Evolutionary conservation across 2,329 filamentous ascomycete species (phyloP).

Genomic region (Geosmithia putterillii): DNA sequence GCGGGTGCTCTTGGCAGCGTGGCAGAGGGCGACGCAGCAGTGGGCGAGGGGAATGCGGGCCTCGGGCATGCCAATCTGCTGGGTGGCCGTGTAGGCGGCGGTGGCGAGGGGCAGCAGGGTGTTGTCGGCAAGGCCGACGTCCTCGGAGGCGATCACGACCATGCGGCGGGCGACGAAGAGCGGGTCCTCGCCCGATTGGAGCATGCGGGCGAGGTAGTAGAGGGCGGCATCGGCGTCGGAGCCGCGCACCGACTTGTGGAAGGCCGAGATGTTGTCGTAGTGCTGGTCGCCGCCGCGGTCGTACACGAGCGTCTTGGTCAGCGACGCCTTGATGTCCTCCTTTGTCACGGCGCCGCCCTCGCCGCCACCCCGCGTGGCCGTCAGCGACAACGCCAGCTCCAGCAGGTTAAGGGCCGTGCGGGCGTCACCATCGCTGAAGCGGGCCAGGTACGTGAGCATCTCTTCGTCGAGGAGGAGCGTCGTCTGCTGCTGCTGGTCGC

Average conservation of each 20-base stretch:
- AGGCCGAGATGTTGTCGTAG: slow-evolving; percentile 94
- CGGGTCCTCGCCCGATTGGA: slow-evolving; percentile 88
- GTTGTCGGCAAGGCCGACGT: slow-evolving; percentile 84
- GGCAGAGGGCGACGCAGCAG: slow-evolving; percentile 65
- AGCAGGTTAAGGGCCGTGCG: slow-evolving; percentile 86
- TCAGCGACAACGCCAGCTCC: slow-evolving; percentile 72
- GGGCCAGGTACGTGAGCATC: slow-evolving; percentile 68
- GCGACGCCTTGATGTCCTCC: slow-evolving; percentile 63
- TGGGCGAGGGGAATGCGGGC: slow-evolving; percentile 87
- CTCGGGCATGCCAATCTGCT: slow-evolving; percentile 93
- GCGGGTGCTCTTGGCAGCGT: slow-evolving; percentile 77
- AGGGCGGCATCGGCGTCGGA: slow-evolving; percentile 76
- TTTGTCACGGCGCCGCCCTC: slow-evolving; percentile 47
- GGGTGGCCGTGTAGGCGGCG: slow-evolving; percentile 72
- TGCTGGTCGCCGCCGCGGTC: slow-evolving; percentile 92
- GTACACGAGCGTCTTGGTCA: slow-evolving; percentile 91
- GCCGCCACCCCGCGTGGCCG: slow-evolving; percentile 19
- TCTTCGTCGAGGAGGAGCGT: slow-evolving; percentile 55
- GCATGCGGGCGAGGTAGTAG: slow-evolving; percentile 93
- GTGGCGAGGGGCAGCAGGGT: slow-evolving; percentile 73
- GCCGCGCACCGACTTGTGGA: slow-evolving; percentile 90
- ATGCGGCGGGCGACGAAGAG: slow-evolving; percentile 86
- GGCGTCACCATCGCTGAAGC: slow-evolving; percentile 85
- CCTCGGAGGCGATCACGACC: slow-evolving; percentile 89
- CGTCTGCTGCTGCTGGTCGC: slow-evolving; percentile 9